A percentile compares a stretch with the other conserved stretches of the same genome.
phyloP scores from a whole-genome alignment of 345 rosid species.

The Jatropha curcas region DNA sequence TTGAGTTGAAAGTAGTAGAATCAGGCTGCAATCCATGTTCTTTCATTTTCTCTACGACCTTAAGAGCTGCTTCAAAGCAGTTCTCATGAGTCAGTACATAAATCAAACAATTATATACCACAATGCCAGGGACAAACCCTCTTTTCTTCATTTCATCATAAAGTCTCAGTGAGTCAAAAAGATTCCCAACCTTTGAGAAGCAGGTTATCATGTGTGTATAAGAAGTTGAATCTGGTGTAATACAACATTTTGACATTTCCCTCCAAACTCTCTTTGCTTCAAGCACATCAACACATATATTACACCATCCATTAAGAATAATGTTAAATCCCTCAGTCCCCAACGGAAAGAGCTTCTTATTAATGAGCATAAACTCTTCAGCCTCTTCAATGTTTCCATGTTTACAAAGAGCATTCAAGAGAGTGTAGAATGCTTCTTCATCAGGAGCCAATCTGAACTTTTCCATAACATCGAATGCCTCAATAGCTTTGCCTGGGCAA shows the following conservation, averaged over 20 bases:
- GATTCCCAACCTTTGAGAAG: constrained; percentile 80
- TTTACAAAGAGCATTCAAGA: constrained; percentile 58
- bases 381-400: constrained; percentile 89
- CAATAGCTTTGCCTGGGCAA: constrained; percentile 68
- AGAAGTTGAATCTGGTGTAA: constrained; percentile 63
- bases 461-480: constrained; percentile 68
- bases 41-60: constrained; percentile 62
- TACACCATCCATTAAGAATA: constrained; percentile 82
- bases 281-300: constrained; percentile 51
- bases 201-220: constrained; percentile 73
- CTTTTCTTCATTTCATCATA: constrained; percentile 90
- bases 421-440: constrained; percentile 66
- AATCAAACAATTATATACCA: constrained; percentile 71
- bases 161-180: constrained; percentile 77
- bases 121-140: constrained; percentile 57
- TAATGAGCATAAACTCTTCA: constrained; percentile 85
- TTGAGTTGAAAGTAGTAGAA: constrained; percentile 66
- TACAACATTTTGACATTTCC: constrained; percentile 72
- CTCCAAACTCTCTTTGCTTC: constrained; percentile 94
- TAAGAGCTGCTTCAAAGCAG: constrained; percentile 68
- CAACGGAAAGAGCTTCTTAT: constrained; percentile 73
- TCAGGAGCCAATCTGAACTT: constrained; percentile 71
- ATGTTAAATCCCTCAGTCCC: constrained; percentile 63
- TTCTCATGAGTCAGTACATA: constrained; percentile 68
- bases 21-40: constrained; percentile 55